Conservation (phyloP, 176 grass and related monocot genomes). For the Ampelocalamus luodianensis region DNA sequence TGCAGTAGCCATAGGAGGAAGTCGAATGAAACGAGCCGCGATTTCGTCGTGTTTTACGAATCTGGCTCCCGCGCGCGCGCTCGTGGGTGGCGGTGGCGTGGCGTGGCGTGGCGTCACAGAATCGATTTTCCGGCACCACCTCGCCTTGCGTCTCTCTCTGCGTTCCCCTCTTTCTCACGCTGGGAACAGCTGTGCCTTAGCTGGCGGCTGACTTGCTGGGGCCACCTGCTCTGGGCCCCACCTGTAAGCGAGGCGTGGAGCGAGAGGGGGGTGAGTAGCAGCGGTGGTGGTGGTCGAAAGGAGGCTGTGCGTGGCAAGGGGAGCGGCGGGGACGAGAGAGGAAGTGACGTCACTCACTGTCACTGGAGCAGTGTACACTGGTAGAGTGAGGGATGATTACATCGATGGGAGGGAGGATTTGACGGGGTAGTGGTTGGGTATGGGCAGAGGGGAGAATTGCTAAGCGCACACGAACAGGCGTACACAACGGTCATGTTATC, state of each 20-base stretch:
- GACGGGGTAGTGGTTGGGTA: background rate
- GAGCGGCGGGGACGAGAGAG: background rate
- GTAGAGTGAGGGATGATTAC: background rate
- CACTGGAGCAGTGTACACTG: background rate
- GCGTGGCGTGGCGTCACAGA: conserved; percentile 8
- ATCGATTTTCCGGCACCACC: background rate
- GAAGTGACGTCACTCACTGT: background rate
- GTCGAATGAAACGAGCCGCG: background rate
- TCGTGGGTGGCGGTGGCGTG: conserved; percentile 34
- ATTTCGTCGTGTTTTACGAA: background rate
- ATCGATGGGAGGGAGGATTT: background rate
- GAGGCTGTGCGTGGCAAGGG: background rate
- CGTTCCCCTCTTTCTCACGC: background rate
- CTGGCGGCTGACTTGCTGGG: conserved; percentile 45
- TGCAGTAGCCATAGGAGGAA: background rate
- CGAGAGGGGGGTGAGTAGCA: too few relatives aligned
- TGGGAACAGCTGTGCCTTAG: conserved; percentile 9
- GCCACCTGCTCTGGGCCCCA: background rate
- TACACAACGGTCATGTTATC: conserved; percentile 33
- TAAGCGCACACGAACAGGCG: background rate
- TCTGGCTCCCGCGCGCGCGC: background rate
- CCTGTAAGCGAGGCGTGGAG: conserved; percentile 6
- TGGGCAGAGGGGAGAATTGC: background rate
- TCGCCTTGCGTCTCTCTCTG: background rate
- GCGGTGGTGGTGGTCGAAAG: too few relatives aligned